These are phyloP conservation scores for Calamus simplicifolius DNA, from an alignment of 176 grass and related monocot species.

Conservation along the genomic window DNA sequence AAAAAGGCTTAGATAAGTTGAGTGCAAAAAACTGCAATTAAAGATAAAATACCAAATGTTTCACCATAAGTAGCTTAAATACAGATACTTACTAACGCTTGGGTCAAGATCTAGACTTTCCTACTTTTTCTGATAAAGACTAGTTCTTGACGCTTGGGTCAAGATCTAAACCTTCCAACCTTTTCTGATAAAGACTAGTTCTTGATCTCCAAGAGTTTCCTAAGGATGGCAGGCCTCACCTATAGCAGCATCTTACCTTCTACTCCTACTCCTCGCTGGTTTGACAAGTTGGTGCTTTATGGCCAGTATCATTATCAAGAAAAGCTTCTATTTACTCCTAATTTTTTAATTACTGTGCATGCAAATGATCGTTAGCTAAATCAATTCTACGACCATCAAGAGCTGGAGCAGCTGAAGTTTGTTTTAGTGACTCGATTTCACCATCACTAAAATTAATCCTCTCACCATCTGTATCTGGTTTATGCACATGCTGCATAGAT, in stretches of 20 bases:
- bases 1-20: no score
- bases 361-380: slow-evolving; percentile 6
- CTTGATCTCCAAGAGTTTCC: slow-evolving; percentile 11
- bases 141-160: slow-evolving; percentile 16
- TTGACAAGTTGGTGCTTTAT: slow-evolving; percentile 19
- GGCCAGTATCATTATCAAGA: slow-evolving; percentile 22
- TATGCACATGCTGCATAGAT: background rate
- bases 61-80: background rate
- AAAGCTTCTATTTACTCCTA: slow-evolving; percentile 25
- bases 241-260: slow-evolving; percentile 16
- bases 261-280: slow-evolving; percentile 17
- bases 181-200: slow-evolving; percentile 26
- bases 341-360: slow-evolving; percentile 8
- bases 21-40: no score
- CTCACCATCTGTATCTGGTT: background rate
- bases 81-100: slow-evolving; percentile 39
- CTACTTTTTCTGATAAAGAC: slow-evolving; percentile 26
- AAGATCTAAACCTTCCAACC: slow-evolving; percentile 10
- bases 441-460: slow-evolving; percentile 11
- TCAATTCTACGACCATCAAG: background rate
- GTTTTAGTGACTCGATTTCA: slow-evolving; percentile 6
- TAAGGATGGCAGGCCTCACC: slow-evolving; percentile 4
- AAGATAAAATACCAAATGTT: no score
- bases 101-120: slow-evolving; percentile 4
- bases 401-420: background rate